Percentiles rank a stretch among this genome's conserved stretches.
These are phyloP conservation scores for Alternaria sp. DNA, from an alignment of 2,329 filamentous ascomycete species.

Conservation along the genomic window DNA sequence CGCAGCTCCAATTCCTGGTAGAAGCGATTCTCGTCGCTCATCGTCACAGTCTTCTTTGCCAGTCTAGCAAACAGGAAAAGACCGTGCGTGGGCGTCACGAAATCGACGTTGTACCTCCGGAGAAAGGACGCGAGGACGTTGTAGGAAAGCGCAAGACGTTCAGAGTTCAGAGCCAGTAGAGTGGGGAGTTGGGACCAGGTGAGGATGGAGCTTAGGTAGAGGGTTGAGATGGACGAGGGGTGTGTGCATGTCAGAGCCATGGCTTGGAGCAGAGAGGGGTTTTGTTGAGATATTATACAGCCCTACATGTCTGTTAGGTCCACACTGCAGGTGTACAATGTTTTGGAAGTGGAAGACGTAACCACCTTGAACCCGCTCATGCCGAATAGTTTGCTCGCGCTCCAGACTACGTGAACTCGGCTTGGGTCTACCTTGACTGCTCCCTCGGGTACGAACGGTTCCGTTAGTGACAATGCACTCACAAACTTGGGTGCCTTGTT, in stretches of 20 bases:
- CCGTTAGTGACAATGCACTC: constrained; percentile 38
- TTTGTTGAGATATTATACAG: constrained; percentile 44
- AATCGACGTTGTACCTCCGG: constrained; percentile 26
- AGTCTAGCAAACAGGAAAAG: constrained; percentile 41
- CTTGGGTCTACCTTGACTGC: constrained; percentile 46
- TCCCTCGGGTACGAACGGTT: constrained; percentile 38
- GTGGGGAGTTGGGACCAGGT: constrained; percentile 40
- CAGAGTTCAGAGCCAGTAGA: constrained; percentile 35
- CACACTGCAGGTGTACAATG: neutral
- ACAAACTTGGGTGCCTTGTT: constrained; percentile 30
- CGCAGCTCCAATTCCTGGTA: constrained; percentile 26
- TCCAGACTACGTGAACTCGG: constrained; percentile 45
- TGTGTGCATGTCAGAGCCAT: constrained; percentile 32
- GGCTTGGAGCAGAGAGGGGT: constrained; percentile 33
- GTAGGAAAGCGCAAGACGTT: constrained; percentile 36
- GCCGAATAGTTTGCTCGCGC: constrained; percentile 44
- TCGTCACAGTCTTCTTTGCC: constrained; percentile 23
- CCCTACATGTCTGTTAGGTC: constrained; percentile 30
- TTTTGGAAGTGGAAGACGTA: constrained; percentile 20
- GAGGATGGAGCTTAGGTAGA: constrained; percentile 36
- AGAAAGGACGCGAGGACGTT: constrained; percentile 29
- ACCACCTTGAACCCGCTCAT: constrained; percentile 41
- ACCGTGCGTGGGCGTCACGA: constrained; percentile 38
- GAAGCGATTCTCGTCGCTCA: constrained; percentile 32
- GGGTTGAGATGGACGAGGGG: constrained; percentile 30